These are phyloP conservation scores for Eremochloa ophiuroides DNA, from an alignment of 176 grass and related monocot genomes.

Conservation along the genomic window DNA sequence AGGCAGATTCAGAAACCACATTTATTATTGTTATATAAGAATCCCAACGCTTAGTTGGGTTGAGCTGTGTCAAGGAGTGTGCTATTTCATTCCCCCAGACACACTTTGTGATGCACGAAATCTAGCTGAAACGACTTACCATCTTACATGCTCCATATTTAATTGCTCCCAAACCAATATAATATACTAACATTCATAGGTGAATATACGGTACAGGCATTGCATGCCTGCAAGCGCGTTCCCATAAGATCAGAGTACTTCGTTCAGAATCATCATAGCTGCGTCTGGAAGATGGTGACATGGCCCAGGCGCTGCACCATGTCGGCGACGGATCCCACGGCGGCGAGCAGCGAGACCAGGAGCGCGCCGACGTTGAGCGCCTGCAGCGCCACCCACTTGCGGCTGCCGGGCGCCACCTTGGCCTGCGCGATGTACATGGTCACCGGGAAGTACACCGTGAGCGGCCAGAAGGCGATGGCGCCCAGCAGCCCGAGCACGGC, in stretches of 20 bases:
- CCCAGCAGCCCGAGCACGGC: conserved; percentile 79
- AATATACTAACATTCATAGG: not conserved
- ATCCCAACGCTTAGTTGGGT: not conserved
- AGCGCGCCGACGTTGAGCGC: conserved; percentile 60
- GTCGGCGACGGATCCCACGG: conserved; percentile 65
- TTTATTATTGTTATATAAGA: no score
- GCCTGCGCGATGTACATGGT: conserved; percentile 80
- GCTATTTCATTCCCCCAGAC: not conserved
- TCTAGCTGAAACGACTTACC: not conserved
- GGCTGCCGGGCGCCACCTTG: conserved; percentile 51
- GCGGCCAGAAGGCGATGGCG: conserved; percentile 73
- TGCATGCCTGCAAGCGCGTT: not conserved
- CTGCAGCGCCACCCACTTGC: conserved; percentile 71
- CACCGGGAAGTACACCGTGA: conserved; percentile 85
- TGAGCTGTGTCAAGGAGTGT: not conserved
- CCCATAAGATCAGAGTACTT: not conserved
- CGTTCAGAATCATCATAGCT: conserved; percentile 46
- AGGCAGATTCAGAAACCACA: no score
- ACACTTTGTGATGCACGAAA: not conserved
- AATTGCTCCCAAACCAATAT: not conserved
- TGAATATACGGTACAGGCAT: not conserved
- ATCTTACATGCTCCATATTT: not conserved
- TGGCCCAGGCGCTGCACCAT: conserved; percentile 68
- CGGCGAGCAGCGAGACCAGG: conserved; percentile 65
- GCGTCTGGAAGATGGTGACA: conserved; percentile 68